Evolutionary conservation across 805 yeast species (phyloP).

Genomic region (Kodamaea jinghongensis): DNA sequence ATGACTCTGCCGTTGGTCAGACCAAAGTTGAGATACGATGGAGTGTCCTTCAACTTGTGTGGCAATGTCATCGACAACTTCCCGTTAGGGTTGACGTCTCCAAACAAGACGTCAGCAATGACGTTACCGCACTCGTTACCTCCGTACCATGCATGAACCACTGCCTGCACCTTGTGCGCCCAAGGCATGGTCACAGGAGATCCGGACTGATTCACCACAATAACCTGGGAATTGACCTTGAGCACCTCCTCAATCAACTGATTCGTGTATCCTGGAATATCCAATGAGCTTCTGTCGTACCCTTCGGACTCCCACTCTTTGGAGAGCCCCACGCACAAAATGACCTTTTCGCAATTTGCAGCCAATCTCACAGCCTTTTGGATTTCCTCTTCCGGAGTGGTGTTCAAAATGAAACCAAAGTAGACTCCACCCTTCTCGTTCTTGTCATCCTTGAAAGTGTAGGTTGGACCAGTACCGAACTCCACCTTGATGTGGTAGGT

Average conservation of each 20-base stretch:
- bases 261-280: slow-evolving; percentile 48
- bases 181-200: slow-evolving; percentile 62
- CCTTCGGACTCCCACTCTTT: slow-evolving; percentile 62
- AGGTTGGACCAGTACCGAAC: slow-evolving; percentile 51
- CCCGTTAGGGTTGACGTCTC: slow-evolving; percentile 61
- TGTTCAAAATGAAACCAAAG: slow-evolving; percentile 22
- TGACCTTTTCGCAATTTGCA: slow-evolving; percentile 49
- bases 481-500: slow-evolving; percentile 46
- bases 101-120: slow-evolving; percentile 58
- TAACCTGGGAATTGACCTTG: slow-evolving; percentile 48
- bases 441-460: slow-evolving; percentile 14
- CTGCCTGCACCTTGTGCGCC: slow-evolving; percentile 37
- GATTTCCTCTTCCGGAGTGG: slow-evolving; percentile 22
- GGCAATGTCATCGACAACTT: slow-evolving; percentile 59
- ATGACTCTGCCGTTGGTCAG: slow-evolving; percentile 51
- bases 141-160: slow-evolving; percentile 56
- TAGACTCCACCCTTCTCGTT: slow-evolving; percentile 23
- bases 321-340: slow-evolving; percentile 50
- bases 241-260: slow-evolving; percentile 44
- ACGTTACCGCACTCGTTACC: slow-evolving; percentile 60
- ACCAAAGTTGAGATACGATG: slow-evolving; percentile 51
- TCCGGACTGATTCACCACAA: slow-evolving; percentile 58
- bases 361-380: slow-evolving; percentile 48
- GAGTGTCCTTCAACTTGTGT: slow-evolving; percentile 48
- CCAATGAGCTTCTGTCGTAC: slow-evolving; percentile 50